A percentile compares a stretch with the other conserved stretches of the same genome.
phyloP scores from a whole-genome alignment of 192 early-diverging fungal genomes.

The Ambispora gerdemannii region DNA sequence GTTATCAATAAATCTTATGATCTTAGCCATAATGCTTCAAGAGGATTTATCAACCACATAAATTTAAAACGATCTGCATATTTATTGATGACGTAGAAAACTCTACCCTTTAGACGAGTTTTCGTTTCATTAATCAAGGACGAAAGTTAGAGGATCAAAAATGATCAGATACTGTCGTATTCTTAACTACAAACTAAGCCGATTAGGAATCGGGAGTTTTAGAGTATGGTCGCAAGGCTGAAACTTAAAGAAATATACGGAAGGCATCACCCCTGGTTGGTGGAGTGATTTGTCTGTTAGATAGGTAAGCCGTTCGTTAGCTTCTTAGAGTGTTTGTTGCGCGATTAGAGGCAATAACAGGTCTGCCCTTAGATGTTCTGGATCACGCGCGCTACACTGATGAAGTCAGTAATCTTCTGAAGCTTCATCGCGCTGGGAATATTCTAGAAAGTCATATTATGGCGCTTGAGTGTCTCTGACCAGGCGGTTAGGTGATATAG shows the following conservation, averaged over 20 bases:
- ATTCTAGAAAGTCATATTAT: no score
- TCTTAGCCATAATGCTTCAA: no score
- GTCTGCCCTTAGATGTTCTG: conserved; percentile 85
- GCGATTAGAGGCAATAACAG: conserved; percentile 78
- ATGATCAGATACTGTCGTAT: conserved; percentile 74
- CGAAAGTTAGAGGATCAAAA: conserved; percentile 76
- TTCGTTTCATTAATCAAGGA: conserved; percentile 64
- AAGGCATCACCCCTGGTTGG: conserved; percentile 26
- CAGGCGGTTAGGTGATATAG: no score
- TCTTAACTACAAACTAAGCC: conserved; percentile 79
- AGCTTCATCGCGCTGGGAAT: conserved; percentile 77
- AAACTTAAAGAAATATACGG: conserved; percentile 31
- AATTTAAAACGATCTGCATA: no score
- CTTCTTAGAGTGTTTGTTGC: conserved; percentile 64
- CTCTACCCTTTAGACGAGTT: no score
- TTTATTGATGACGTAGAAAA: no score
- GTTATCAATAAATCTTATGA: no score
- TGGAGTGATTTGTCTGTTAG: conserved; percentile 75
- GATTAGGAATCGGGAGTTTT: conserved; percentile 69
- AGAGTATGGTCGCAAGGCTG: conserved; percentile 60
- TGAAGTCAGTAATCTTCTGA: conserved; percentile 70
- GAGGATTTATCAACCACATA: no score
- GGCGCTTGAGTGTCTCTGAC: no score
- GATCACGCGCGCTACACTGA: conserved; percentile 74
- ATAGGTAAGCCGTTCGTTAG: conserved; percentile 54